Conservation (phyloP, 2,329 filamentous ascomycete genomes). For the Aspergillus japonicus region DNA sequence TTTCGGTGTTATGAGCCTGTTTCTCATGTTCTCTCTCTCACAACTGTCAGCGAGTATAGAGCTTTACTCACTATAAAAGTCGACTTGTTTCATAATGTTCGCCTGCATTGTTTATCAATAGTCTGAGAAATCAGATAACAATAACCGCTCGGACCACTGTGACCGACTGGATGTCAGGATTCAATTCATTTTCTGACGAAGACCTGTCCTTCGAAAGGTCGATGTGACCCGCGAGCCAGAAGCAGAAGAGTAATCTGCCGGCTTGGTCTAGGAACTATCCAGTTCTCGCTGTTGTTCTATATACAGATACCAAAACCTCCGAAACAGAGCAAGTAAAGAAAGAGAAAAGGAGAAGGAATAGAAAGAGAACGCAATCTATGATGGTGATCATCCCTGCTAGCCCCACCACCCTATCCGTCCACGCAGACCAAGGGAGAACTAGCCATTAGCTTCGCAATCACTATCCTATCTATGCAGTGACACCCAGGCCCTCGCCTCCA, state of each 20-base stretch:
- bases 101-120: not conserved
- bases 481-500: conserved; percentile 42
- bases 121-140: not conserved
- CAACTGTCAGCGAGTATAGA: too few relatives aligned
- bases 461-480: conserved; percentile 16
- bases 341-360: conserved; percentile 2
- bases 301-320: conserved; percentile 9
- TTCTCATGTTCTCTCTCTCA: not conserved
- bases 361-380: conserved; percentile 11
- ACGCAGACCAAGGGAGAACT: not conserved
- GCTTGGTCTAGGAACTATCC: not conserved
- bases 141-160: not conserved
- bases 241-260: not conserved
- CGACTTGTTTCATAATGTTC: not conserved
- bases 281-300: conserved; percentile 6
- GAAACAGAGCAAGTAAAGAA: not conserved
- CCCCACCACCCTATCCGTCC: conserved; percentile 1
- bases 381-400: conserved; percentile 3
- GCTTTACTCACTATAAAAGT: not conserved
- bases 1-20: not conserved
- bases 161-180: not conserved
- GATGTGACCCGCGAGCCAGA: not conserved
- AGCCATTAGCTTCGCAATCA: not conserved
- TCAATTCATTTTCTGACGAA: not conserved
- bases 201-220: not conserved